These are phyloP conservation scores for Phytophthora cryptogea DNA, from an alignment of 352 stramenopile genomes.

Conservation along the genomic window DNA sequence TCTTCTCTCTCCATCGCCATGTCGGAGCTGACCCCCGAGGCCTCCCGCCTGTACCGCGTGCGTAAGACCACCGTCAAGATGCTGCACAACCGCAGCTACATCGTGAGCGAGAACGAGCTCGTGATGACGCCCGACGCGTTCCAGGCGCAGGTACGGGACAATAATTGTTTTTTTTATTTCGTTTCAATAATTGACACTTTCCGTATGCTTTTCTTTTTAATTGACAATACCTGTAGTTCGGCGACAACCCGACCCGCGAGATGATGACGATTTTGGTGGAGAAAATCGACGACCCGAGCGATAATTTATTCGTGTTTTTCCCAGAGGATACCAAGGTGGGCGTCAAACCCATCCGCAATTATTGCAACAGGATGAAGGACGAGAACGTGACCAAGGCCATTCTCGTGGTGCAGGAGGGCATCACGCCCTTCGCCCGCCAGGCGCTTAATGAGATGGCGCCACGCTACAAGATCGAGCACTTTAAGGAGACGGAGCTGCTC, in stretches of 20 bases:
- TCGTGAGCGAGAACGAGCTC: conserved; percentile 96
- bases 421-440: conserved; percentile 98
- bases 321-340: conserved; percentile 99
- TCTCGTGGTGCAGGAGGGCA: conserved; percentile 95
- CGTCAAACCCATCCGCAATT: conserved; percentile 96
- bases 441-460: conserved; percentile 95
- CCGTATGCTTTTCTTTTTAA: too few relatives aligned
- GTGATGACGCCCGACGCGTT: conserved; percentile 96
- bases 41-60: conserved; percentile 92
- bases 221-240: conserved; percentile 71
- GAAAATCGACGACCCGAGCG: conserved; percentile 91
- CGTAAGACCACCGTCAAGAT: conserved; percentile 97
- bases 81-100: conserved; percentile 96
- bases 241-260: conserved; percentile 94
- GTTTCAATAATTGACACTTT: neutral
- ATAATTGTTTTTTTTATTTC: conserved; percentile 1
- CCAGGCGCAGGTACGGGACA: conserved; percentile 68
- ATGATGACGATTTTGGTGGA: conserved; percentile 96
- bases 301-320: conserved; percentile 99
- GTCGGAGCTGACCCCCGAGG: conserved; percentile 81
- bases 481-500: conserved; percentile 99
- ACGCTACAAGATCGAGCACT: conserved; percentile 95
- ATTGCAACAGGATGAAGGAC: conserved; percentile 97
- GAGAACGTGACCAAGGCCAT: conserved; percentile 97
- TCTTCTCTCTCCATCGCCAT: conserved; percentile 35